Base-by-base conservation (phyloP, 805 yeast genomes). In the Suhomyces xylopsoci region DNA sequence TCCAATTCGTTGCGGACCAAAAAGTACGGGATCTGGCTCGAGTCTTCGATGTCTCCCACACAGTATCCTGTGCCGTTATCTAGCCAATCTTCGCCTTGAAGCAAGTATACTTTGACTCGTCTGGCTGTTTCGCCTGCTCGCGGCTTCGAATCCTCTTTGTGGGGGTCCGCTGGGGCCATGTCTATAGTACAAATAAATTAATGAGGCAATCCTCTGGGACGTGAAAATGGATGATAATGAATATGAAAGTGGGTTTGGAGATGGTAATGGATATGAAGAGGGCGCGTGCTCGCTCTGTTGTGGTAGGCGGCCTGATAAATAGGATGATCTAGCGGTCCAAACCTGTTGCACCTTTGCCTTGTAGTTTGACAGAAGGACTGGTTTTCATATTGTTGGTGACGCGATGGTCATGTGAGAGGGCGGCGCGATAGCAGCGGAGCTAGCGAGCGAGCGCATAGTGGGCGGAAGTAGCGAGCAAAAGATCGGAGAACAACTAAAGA, bases 11-110 rank as follows among this genome's bases (percentile, higher is more conserved):
- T 85, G 51, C 83, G 76, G 12, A 93, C 97, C 15, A 85, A 65
- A 51, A 92, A 80, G 60, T 73, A 83, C 2, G 96, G 90, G 5
- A 62, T 63, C 12, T 63, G 61, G 19, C 68, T 55, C 3, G 48
- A 41, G 53, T 74, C 77, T 12, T 63, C 64, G 5, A 85, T 60
- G 57, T 84, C 85, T 7, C 97, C 97, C 48, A 81, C 78, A 62
- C 97, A 90, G 64, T 81, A 87, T 0, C 99, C 98, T 0, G 97
- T 91, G 17, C 97, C 98, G 47, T 87, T 82, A 64, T 93, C 98
- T 40, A 83, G 75, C 99, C 99, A 93, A 60, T 82, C 86, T 47
- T 87, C 92, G 26, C 88, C 87, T 40, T 83, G 84, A 30, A 94
- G 74, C 14, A 88, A 78, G 64, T 93, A 94, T n/a, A 94, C 93